Percentiles rank a stretch among this genome's conserved stretches.
These are phyloP conservation scores for Rhizopogon vulgaris DNA, from an alignment of 768 basidiomycete species.

Conservation along the genomic window DNA sequence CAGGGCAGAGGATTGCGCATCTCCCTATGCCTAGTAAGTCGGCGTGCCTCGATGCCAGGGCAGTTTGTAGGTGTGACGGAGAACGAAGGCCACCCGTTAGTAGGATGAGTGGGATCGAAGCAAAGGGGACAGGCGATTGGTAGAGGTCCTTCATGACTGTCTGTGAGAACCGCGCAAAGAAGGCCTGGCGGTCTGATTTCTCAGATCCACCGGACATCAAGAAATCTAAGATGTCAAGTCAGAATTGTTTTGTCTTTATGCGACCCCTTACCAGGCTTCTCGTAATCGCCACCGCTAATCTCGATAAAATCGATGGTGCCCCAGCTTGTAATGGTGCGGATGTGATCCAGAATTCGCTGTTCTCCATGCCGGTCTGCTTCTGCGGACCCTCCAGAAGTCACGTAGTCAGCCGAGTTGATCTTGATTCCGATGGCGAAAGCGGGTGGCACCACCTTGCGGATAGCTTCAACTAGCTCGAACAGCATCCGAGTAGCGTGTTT, in stretches of 20 bases:
- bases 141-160: conserved; percentile 34
- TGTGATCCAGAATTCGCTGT: conserved; percentile 50
- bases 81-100: conserved; percentile 78
- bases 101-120: conserved; percentile 52
- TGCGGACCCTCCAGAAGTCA: conserved; percentile 26
- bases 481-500: conserved; percentile 52
- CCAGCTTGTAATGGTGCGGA: conserved; percentile 58
- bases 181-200: conserved; percentile 52
- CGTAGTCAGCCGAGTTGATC: conserved; percentile 75
- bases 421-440: conserved; percentile 76
- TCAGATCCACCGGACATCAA: conserved; percentile 20
- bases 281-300: conserved; percentile 84
- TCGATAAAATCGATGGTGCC: conserved; percentile 76
- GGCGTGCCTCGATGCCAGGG: conserved; percentile 49
- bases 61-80: conserved; percentile 46
- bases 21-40: conserved; percentile 78
- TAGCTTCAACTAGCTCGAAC: conserved; percentile 44
- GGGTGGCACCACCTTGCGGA: conserved; percentile 46
- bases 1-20: conserved; percentile 54
- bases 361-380: conserved; percentile 24
- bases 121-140: conserved; percentile 12
- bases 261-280: conserved; percentile 52
- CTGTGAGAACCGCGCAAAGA: conserved; percentile 66
- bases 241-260: conserved; percentile 12
- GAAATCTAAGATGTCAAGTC: conserved; percentile 34